Evolutionary conservation across 805 yeast species (phyloP).

Genomic region (Saccharomyces paradoxus): DNA sequence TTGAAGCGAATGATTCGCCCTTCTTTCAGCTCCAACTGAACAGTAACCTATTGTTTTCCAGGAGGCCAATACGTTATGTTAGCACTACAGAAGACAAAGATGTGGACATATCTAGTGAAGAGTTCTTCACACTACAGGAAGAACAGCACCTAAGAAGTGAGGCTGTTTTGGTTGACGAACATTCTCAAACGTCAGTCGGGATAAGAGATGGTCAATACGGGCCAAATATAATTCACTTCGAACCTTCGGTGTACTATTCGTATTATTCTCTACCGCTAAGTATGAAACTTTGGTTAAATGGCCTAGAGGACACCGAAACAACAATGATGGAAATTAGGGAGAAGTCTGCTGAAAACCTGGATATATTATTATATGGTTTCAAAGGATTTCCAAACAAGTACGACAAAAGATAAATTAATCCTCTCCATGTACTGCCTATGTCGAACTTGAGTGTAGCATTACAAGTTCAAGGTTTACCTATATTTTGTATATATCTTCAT

Average conservation of each 20-base stretch:
- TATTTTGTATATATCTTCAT: not conserved
- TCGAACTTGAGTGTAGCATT: not conserved
- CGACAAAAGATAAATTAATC: not conserved
- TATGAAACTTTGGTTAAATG: slow-evolving; percentile 15
- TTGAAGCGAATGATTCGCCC: not conserved
- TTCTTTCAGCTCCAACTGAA: not conserved
- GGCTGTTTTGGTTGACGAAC: not conserved
- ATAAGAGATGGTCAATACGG: not conserved
- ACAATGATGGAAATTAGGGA: slow-evolving; percentile 1
- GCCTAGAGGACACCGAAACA: not conserved
- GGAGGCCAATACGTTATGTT: not conserved
- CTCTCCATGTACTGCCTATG: not conserved
- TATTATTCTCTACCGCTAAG: slow-evolving; percentile 11
- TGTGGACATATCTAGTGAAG: not conserved
- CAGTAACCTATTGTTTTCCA: not conserved
- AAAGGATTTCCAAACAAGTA: slow-evolving; percentile 8
- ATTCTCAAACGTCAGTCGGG: not conserved
- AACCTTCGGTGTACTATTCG: slow-evolving; percentile 9
- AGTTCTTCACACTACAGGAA: not conserved
- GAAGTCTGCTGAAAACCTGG: slow-evolving; percentile 10
- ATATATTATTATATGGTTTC: slow-evolving; percentile 23
- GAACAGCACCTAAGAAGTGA: not conserved
- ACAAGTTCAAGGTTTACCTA: not conserved
- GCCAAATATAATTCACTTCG: slow-evolving; percentile 1
- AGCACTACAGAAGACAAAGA: not conserved